Evolutionary conservation across 768 basidiomycete species (phyloP), one percentile per base, ranked within the genome.

Genomic region (Tylopilus vinaceipallidus): DNA sequence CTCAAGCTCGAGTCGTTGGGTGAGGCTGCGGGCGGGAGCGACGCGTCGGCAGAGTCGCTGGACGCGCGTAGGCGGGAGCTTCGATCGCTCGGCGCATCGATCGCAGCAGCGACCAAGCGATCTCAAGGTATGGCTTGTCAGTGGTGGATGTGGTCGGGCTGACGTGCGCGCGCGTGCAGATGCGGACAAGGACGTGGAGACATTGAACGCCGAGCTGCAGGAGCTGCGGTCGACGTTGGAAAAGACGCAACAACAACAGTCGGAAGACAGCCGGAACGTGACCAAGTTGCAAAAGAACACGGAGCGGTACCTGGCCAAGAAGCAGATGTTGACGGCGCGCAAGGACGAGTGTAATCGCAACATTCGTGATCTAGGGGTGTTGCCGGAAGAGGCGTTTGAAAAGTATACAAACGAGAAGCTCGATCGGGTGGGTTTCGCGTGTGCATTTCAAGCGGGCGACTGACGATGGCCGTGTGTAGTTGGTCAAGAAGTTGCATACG

Each of bases 371-470:
- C 79, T 99, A 12, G 97, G 97, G 30, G 94, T 98, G 0, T 71
- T 98, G 14, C 97, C 97, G 1, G 95, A 98, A 69, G 95, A 98
- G 67, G 97, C 97, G 0, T 98, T 95, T 59, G 86, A 91, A 64
- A 98, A 98, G 69, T 95, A 98, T 63, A 88, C 86, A 10, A 83
- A 78, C 41, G 89, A 91, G 56, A 86, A 88, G 62, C 78, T 90
- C n/a, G 93, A 98, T 59, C 78, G 84, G 69, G 95, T 95, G 44
- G 40, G 86, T 70, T 45, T 36, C n/a, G 5, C 3, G 33, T 7
- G 3, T 2, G 2, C 32, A 17, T 33, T 39, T 6, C 6, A 17
- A n/a, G n/a, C n/a, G n/a, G n/a, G n/a, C n/a, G n/a, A n/a, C n/a
- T n/a, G n/a, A n/a, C n/a, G n/a, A n/a, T n/a, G n/a, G n/a, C n/a